A percentile compares a stretch with the other conserved stretches of the same genome.
Conservation (phyloP, 2,329 filamentous ascomycete species). For the Davidsoniella neocaledoniae region DNA sequence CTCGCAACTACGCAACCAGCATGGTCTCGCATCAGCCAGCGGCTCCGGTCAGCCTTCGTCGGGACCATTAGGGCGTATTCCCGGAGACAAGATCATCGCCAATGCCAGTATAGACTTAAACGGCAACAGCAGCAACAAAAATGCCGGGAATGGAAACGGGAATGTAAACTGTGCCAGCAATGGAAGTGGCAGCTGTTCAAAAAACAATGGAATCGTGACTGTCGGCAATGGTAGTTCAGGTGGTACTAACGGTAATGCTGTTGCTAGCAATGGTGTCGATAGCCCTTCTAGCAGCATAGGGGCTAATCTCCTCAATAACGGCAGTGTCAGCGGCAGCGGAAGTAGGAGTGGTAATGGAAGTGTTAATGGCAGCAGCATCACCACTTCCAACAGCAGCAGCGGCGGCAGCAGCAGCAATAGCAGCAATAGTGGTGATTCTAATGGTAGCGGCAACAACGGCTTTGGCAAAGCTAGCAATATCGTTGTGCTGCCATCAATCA, state of each 20-base stretch:
- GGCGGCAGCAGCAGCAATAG: not conserved
- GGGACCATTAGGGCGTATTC: not conserved
- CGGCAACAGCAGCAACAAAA: not conserved
- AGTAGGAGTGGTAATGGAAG: not conserved
- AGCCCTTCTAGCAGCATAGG: no score
- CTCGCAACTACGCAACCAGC: not conserved
- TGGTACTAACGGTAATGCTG: no score
- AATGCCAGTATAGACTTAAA: not conserved
- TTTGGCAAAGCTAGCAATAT: not conserved
- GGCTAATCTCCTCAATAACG: no score
- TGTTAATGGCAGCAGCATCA: not conserved
- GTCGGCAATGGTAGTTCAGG: no score
- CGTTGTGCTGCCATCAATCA: slow-evolving; percentile 2
- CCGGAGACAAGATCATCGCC: not conserved
- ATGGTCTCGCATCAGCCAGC: not conserved
- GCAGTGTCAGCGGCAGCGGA: not conserved
- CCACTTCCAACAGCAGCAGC: not conserved
- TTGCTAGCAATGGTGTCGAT: no score
- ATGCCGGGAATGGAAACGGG: not conserved
- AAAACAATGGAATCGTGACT: no score
- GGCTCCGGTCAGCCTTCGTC: not conserved
- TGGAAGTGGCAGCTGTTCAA: not conserved
- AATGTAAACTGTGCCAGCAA: not conserved
- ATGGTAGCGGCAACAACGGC: not conserved
- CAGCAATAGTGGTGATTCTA: not conserved